A percentile compares a stretch with the other conserved stretches of the same genome.
Conservation (phyloP, 345 rosid genomes). For the Eucalyptus erythrocorys region DNA sequence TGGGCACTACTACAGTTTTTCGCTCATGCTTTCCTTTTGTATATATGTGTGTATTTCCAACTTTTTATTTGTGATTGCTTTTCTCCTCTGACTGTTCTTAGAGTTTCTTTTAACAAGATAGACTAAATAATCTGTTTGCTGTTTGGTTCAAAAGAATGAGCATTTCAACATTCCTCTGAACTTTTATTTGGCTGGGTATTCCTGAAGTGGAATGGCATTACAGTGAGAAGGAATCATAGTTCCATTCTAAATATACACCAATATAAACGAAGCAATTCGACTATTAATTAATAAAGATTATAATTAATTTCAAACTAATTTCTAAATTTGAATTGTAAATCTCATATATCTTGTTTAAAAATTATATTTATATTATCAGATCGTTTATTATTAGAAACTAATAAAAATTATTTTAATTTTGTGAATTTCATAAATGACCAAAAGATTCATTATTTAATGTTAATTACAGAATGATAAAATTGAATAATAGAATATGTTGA, state of each 20-base stretch:
- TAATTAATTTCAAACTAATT: neutral
- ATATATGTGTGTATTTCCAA: too few relatives aligned
- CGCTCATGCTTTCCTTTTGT: neutral
- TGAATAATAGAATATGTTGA: neutral
- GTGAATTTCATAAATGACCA: neutral
- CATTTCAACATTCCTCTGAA: neutral
- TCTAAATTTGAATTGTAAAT: neutral
- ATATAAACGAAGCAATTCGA: neutral
- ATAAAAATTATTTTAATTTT: neutral
- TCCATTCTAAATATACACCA: neutral
- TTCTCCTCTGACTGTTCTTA: neutral
- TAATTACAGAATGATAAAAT: neutral
- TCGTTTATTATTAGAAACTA: neutral
- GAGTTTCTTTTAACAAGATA: rapidly evolving
- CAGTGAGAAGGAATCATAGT: neutral
- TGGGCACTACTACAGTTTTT: neutral
- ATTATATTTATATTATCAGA: neutral
- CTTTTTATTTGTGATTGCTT: neutral
- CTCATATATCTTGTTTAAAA: neutral
- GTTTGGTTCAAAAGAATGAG: neutral
- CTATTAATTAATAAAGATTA: neutral
- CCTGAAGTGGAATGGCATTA: neutral
- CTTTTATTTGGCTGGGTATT: neutral
- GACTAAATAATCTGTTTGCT: neutral
- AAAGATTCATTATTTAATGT: neutral